Conservation (phyloP, 106 monocot species). For the Platanthera guangdongensis region DNA sequence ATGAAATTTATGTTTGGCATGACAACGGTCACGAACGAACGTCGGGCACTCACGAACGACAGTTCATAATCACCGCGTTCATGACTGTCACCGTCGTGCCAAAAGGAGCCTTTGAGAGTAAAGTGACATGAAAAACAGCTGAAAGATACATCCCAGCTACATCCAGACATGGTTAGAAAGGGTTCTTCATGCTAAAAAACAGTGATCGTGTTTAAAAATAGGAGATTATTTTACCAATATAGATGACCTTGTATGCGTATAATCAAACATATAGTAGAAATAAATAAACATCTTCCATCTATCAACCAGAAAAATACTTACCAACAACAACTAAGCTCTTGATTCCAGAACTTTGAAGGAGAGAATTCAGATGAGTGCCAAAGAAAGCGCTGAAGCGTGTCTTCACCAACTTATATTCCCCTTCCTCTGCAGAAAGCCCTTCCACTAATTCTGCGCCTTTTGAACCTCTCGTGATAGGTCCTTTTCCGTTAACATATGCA, state of each 20-base stretch:
- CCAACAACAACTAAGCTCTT: conserved; percentile 76
- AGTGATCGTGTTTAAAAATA: too few relatives aligned
- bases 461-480: conserved; percentile 56
- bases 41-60: too few relatives aligned
- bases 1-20: too few relatives aligned
- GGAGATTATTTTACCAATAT: not conserved
- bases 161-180: not conserved
- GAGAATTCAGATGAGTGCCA: conserved; percentile 66
- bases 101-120: too few relatives aligned
- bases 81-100: too few relatives aligned
- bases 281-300: not conserved
- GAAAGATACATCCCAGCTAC: not conserved
- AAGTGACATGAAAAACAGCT: not conserved
- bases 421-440: conserved; percentile 51
- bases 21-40: too few relatives aligned
- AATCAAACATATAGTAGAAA: not conserved
- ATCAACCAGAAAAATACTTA: conserved; percentile 23
- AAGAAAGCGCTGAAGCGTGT: conserved; percentile 98
- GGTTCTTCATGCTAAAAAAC: not conserved
- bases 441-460: conserved; percentile 75
- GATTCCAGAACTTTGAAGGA: conserved; percentile 62
- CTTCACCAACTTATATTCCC: conserved; percentile 85
- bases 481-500: conserved; percentile 55
- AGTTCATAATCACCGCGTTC: too few relatives aligned
- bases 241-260: not conserved